Evolutionary conservation across 2,329 filamentous ascomycete species (phyloP).

Genomic region (Diaporthe destruens): DNA sequence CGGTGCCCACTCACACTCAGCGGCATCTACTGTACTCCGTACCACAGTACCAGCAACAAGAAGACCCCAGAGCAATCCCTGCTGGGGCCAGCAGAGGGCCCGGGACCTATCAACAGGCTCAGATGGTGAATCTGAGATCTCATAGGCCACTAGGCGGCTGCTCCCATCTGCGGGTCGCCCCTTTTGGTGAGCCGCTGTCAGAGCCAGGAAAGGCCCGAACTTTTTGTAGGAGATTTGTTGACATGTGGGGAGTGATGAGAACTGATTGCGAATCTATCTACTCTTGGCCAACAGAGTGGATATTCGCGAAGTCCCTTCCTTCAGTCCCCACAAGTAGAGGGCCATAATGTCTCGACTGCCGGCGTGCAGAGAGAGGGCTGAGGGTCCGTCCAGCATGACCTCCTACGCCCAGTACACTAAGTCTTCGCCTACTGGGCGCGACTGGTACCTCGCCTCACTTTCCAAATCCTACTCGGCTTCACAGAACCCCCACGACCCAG

Average conservation of each 20-base stretch:
- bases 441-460: conserved; percentile 1
- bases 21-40: no score
- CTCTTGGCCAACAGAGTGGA: conserved; percentile 17
- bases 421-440: neutral
- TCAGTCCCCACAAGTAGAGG: conserved; percentile 6
- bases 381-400: conserved; percentile 3
- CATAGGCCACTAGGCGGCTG: conserved; percentile 37
- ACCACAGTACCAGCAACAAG: neutral
- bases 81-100: conserved; percentile 4
- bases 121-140: conserved; percentile 34
- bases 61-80: conserved; percentile 30
- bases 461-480: neutral
- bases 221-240: conserved; percentile 16
- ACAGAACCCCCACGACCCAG: conserved; percentile 1
- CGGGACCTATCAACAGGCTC: conserved; percentile 21
- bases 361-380: neutral
- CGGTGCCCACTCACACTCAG: conserved; percentile 27
- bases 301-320: neutral
- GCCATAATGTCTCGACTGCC: conserved; percentile 4
- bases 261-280: conserved; percentile 18
- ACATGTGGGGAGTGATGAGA: conserved; percentile 18
- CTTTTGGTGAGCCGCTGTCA: conserved; percentile 36
- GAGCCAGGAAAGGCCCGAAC: conserved; percentile 26
- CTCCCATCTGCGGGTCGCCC: conserved; percentile 38
- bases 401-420: neutral